Conservation (phyloP, 768 basidiomycete genomes). For the Boletus barrowsii region DNA sequence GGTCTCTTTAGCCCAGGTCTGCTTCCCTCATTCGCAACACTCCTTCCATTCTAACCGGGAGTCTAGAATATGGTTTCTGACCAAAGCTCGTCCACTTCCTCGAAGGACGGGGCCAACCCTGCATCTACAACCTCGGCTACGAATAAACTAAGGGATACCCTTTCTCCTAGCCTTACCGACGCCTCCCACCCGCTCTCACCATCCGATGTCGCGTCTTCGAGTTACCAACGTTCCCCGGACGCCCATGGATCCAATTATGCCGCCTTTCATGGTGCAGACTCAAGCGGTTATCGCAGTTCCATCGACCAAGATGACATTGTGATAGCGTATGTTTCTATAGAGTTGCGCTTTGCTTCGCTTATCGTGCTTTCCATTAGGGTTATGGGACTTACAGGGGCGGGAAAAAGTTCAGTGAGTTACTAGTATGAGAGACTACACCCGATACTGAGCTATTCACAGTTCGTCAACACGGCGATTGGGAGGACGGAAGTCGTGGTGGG, state of each 20-base stretch:
- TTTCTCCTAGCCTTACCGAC: no score
- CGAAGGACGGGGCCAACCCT: neutral
- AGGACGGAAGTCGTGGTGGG: neutral
- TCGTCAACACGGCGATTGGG: slow-evolving; percentile 9
- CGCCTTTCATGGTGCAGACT: neutral
- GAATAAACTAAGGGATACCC: neutral
- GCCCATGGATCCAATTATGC: no score
- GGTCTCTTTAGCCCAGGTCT: neutral
- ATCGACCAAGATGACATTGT: slow-evolving; percentile 11
- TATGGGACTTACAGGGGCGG: slow-evolving; percentile 17
- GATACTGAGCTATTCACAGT: slow-evolving; percentile 1
- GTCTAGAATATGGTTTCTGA: no score
- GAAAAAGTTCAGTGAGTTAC: slow-evolving; percentile 20
- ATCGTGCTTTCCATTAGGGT: slow-evolving; percentile 1
- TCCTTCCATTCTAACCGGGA: neutral
- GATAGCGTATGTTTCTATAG: slow-evolving; percentile 5
- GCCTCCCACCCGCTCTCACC: neutral
- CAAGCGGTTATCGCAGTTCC: neutral
- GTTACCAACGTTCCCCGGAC: neutral
- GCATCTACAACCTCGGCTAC: neutral
- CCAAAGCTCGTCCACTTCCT: neutral
- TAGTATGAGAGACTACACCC: neutral
- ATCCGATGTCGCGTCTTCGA: neutral
- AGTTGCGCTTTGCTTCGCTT: neutral
- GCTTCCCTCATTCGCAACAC: neutral